Evolutionary conservation across 2,329 filamentous ascomycete genomes (phyloP), one percentile per base, ranked within the genome.

Genomic region (Penicillium sp.): DNA sequence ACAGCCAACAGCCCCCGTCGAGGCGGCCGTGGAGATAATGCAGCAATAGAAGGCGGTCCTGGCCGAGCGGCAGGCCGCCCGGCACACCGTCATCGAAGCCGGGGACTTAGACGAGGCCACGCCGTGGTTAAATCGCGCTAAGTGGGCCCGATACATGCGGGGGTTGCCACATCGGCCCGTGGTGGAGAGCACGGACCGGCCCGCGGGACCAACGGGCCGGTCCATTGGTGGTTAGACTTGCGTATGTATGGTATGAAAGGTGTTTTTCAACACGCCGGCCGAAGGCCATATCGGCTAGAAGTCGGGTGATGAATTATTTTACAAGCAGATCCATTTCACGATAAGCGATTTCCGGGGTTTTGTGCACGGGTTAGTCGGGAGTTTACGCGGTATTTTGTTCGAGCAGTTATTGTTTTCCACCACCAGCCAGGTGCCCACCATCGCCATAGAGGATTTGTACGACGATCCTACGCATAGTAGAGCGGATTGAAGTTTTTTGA

Each of bases 171-270:
- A 5, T 5, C 10, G 13, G n/a, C 28, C 14, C 5, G 5, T 22
- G 18, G 18, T 5, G 5, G 5, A 22, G 18, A 22, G 18, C 9
- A 22, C 9, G 5, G 18, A 5, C 18, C 18, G 18, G 9, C 18
- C n/a, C 18, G 18, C 5, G 18, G 8, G 25, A 31, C 14, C 35
- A 37, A 22, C 18, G 18, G 18, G 5, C 18, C 18, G 5, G 18
- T 22, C 18, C 18, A 22, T 11, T 39, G 30, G 37, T 22, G 28
- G 31, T 22, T 39, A 14, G 37, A 39, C 23, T 27, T 39, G n/a
- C 33, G 33, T 3, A 35, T 15, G 13, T 35, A 35, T 15, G 33
- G 33, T 2, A 17, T 16, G 6, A 27, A n/a, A 18, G 13, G 26
- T 35, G 15, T 29, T 28, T 29, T 28, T 18, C 3, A 35, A 29